Evolutionary conservation across 768 basidiomycete genomes (phyloP), one percentile per base, ranked within the genome.

Genomic region (Amanita rubescens): DNA sequence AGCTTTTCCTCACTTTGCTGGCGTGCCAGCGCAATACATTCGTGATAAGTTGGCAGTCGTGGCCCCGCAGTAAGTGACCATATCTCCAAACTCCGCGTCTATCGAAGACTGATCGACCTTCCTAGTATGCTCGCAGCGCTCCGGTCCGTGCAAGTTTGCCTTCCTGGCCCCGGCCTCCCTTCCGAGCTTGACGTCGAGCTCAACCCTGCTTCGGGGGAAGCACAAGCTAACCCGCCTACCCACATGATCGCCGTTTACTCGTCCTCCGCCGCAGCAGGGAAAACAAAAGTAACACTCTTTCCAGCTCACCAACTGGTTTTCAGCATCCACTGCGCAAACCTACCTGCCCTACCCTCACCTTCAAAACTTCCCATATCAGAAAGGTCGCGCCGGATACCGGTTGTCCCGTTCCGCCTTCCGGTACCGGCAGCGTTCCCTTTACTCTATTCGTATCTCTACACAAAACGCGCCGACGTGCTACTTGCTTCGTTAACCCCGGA

Each of bases 351-450:
- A 11, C 67, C 71, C 24, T 43, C 58, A 62, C 68, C 71, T 44
- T 53, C 63, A 37, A 58, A 70, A 19, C 64, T 70, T 20, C 46
- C 59, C 61, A 48, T 32, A 20, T 47, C 50, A 24, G 45, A 48
- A 24, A 44, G 55, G 4, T 63, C 58, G 12, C 59, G 81, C 1
- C 19, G 43, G 5, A 37, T 55, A 30, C 81, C 81, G 17, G 71
- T 82, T 34, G 70, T 80, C 5, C 76, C 75, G 4, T 57, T 84
- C 58, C 67, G 70, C 51, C 66, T 84, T n/a, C 79, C 80, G 0
- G 72, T 76, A 2, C 74, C 79, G 0, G 67, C 69, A n/a, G 70
- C 77, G 12, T 82, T 81, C 62, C 65, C 74, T 1, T 63, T 71
- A 5, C 69, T 84, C 0, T 73, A 75, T 15, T 59, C 66, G 0